phyloP scores from a whole-genome alignment of 2,329 filamentous ascomycete species.

The Fusarium nisikadoi region DNA sequence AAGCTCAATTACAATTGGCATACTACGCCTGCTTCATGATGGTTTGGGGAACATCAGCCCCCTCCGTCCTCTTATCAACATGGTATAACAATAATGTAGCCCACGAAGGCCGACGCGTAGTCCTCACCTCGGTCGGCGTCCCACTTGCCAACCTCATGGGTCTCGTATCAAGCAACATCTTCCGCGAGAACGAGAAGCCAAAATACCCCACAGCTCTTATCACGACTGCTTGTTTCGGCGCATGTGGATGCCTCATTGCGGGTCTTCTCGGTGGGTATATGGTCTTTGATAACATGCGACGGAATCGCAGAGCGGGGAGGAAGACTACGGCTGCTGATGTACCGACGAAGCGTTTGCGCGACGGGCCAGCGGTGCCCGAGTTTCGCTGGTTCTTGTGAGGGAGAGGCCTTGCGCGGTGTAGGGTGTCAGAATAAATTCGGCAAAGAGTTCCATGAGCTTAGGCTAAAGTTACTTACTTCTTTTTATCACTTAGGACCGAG shows the following conservation, averaged over 20 bases:
- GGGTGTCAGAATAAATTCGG: no score
- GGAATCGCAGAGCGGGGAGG: slow-evolving; percentile 7
- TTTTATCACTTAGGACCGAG: no score
- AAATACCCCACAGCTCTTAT: slow-evolving; percentile 74
- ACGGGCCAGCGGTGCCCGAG: slow-evolving; percentile 9
- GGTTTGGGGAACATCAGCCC: slow-evolving; percentile 16
- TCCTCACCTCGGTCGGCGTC: slow-evolving; percentile 11
- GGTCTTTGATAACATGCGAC: slow-evolving; percentile 59
- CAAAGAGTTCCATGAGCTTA: no score
- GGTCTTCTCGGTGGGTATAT: slow-evolving; percentile 68
- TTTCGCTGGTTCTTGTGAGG: slow-evolving; percentile 19
- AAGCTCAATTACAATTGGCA: background rate
- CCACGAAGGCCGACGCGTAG: fast-evolving
- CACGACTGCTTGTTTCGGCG: slow-evolving; percentile 74
- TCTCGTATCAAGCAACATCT: slow-evolving; percentile 75
- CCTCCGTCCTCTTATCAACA: background rate
- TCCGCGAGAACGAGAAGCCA: slow-evolving; percentile 70
- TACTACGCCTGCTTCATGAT: slow-evolving; percentile 23
- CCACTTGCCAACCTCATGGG: slow-evolving; percentile 50
- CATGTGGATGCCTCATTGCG: slow-evolving; percentile 66
- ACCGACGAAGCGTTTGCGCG: background rate
- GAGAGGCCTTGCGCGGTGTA: no score
- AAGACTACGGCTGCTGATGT: slow-evolving; percentile 14
- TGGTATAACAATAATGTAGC: background rate
- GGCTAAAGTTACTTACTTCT: no score